Conservation (phyloP, 345 rosid genomes). For the Pugionium cornutum region DNA sequence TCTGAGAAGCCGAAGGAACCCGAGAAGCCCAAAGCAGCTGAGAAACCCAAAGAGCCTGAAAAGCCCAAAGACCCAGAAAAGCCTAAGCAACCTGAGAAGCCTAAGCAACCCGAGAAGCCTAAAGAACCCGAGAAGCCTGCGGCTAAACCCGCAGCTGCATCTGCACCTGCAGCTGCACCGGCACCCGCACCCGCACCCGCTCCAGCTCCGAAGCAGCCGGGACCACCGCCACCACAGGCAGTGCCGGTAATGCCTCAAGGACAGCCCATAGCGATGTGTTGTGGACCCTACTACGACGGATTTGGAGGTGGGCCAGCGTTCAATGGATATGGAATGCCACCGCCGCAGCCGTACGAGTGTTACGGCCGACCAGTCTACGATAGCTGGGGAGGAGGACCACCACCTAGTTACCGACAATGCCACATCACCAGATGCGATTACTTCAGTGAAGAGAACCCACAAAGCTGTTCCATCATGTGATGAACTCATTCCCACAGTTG, state of each 20-base stretch:
- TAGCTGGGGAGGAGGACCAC: slow-evolving; percentile 56
- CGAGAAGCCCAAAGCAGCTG: background rate
- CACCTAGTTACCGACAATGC: slow-evolving; percentile 29
- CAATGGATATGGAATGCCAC: slow-evolving; percentile 40
- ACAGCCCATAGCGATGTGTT: slow-evolving; percentile 33
- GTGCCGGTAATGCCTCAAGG: slow-evolving; percentile 32
- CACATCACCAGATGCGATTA: slow-evolving; percentile 44
- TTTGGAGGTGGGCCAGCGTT: slow-evolving; percentile 41
- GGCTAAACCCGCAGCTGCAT: slow-evolving; percentile 1
- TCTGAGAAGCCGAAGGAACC: background rate
- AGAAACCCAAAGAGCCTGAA: background rate
- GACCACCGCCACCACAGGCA: slow-evolving; percentile 32
- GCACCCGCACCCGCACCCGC: slow-evolving; percentile 21
- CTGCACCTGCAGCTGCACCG: background rate
- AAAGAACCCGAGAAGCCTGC: slow-evolving; percentile 33
- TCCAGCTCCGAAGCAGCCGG: slow-evolving; percentile 33
- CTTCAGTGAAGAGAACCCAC: slow-evolving; percentile 54
- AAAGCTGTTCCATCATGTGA: slow-evolving; percentile 60
- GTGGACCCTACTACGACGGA: slow-evolving; percentile 37
- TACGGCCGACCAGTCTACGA: slow-evolving; percentile 62
- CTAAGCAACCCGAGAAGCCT: slow-evolving; percentile 7
- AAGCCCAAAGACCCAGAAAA: slow-evolving; percentile 8
- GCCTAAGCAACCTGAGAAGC: slow-evolving; percentile 2
- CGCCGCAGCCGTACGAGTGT: slow-evolving; percentile 32
- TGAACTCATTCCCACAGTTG: background rate